A percentile compares a stretch with the other conserved stretches of the same genome.
Evolutionary conservation across 2,329 filamentous ascomycete species (phyloP).

Genomic region (Leptographium galeiforme): DNA sequence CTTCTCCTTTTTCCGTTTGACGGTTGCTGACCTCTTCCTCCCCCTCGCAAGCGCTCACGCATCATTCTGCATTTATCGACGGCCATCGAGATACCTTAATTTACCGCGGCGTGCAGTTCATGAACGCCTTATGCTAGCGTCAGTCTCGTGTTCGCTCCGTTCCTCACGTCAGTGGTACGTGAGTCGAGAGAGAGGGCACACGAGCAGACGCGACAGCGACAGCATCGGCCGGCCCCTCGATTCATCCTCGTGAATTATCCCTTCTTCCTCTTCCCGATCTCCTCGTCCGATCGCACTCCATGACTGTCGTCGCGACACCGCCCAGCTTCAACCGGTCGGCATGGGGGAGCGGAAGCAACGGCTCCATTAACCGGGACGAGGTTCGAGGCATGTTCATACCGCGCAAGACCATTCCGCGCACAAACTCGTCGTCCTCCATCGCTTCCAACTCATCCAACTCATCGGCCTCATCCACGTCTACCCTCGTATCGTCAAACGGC

Average conservation of each 20-base stretch:
- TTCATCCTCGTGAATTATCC: background rate
- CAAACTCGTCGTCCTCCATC: slow-evolving; percentile 82
- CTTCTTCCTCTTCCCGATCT: background rate
- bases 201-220: background rate
- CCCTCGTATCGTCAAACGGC: slow-evolving; percentile 43
- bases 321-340: slow-evolving; percentile 51
- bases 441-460: slow-evolving; percentile 49
- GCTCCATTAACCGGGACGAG: slow-evolving; percentile 69
- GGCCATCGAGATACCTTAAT: background rate
- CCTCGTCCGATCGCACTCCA: slow-evolving; percentile 16
- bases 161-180: slow-evolving; percentile 3
- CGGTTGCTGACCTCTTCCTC: background rate
- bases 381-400: slow-evolving; percentile 79
- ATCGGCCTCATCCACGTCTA: slow-evolving; percentile 48
- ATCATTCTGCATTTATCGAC: background rate
- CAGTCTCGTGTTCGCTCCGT: background rate
- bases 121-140: slow-evolving; percentile 2
- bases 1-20: background rate
- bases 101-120: background rate
- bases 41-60: background rate
- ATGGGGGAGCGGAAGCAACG: slow-evolving; percentile 48
- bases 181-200: slow-evolving; percentile 2
- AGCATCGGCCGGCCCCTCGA: background rate
- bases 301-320: slow-evolving; percentile 56
- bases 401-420: slow-evolving; percentile 73